Base-by-base conservation (phyloP, 2,329 filamentous ascomycete species). In the Aspergillus sclerotialis region DNA sequence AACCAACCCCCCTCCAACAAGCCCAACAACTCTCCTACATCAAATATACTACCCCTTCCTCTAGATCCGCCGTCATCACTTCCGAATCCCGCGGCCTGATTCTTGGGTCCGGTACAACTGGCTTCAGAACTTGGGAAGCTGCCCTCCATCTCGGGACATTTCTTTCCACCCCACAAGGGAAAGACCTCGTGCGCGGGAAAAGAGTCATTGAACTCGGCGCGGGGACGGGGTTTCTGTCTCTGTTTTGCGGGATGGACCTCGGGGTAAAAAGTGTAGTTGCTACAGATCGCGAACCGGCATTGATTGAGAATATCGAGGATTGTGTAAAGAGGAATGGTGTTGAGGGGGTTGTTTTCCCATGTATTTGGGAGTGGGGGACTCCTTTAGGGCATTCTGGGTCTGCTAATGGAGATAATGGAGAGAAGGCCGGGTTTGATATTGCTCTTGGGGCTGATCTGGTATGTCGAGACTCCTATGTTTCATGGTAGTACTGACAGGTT, bases 21-120 rank as follows among this genome's bases (percentile, higher is more conserved):
- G 83, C 77, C 15, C 85, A 89, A 61, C 55, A 78, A 49, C 83
- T 83, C 55, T 77, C 77, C 19, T 82, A 81, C 54, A 83, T 93
- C 38, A 87, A 81, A 24, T 94, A 93, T 54, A 70, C 64, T 15
- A 61, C 55, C 17, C 61, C 65, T 3, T 33, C 21, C 3, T 42
- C 46, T 16, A 40, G 31, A 7, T 16, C 28, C 5, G 53, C 44
- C 43, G 58, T 55, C 33, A 61, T 49, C 44, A 66, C 45, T 30
- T 80, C 45, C 70, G 75, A 43, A 60, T 80, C 35, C 56, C 78
- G 41, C 68, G 80, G 58, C 56, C 66, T 56, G 58, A 75, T 49
- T 61, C 72, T 52, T 50, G 77, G 74, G 4, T 73, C 73, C 5
- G 72, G 75, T 7, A 80, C 75, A 2, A 83, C 80, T 0, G 80